These are phyloP conservation scores for Talaromyces sp. DNA, from an alignment of 2,329 filamentous ascomycete species.

Conservation along the genomic window DNA sequence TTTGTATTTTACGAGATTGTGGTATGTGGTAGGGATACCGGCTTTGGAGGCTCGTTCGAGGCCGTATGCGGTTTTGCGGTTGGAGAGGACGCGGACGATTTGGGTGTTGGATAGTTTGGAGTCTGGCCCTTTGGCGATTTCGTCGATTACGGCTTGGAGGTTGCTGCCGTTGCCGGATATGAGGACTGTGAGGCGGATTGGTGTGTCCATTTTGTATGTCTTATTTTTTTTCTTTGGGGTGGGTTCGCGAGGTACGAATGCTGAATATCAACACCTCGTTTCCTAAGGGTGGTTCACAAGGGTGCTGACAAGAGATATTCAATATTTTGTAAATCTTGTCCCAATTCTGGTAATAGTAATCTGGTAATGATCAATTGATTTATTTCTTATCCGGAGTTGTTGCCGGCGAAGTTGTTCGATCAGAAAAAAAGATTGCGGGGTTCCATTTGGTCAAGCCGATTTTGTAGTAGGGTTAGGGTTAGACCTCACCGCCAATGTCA, in stretches of 20 bases:
- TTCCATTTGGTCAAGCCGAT: not conserved
- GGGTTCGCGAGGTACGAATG: not conserved
- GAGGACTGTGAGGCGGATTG: slow-evolving; percentile 62
- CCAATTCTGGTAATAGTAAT: not conserved
- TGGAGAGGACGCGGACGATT: slow-evolving; percentile 65
- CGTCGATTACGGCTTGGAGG: slow-evolving; percentile 73
- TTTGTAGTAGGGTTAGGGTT: slow-evolving; percentile 4
- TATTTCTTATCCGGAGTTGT: not conserved
- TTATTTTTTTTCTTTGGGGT: not conserved
- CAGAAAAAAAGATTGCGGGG: slow-evolving; percentile 10
- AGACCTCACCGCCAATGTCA: not conserved
- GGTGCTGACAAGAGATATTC: not conserved
- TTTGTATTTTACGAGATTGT: slow-evolving; percentile 76
- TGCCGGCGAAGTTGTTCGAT: not conserved
- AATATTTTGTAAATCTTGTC: not conserved
- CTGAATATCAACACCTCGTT: not conserved
- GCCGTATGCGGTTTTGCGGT: slow-evolving; percentile 64
- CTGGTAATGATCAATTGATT: not conserved
- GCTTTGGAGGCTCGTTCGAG: slow-evolving; percentile 60
- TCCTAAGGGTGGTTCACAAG: not conserved
- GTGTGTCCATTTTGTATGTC: slow-evolving; percentile 17
- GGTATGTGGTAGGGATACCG: slow-evolving; percentile 71
- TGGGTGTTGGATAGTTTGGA: slow-evolving; percentile 51
- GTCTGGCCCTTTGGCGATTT: slow-evolving; percentile 42
- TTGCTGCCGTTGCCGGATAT: slow-evolving; percentile 75